phyloP scores from a whole-genome alignment of 2,329 filamentous ascomycete genomes.

The Paracorniculantispora psalliotae region DNA sequence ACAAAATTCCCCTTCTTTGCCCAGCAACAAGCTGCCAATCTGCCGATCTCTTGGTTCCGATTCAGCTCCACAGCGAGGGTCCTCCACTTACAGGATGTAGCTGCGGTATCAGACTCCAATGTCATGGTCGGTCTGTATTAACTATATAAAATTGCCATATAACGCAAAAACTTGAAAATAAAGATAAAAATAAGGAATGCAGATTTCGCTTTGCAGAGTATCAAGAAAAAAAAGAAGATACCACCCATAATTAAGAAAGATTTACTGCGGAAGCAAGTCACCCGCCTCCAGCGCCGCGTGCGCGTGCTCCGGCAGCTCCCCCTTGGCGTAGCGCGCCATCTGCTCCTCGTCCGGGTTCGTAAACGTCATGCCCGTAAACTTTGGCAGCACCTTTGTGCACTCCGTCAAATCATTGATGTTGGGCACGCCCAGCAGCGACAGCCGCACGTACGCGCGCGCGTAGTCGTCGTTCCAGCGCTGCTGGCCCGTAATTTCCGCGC shows the following conservation, averaged over 20 bases:
- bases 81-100: no score
- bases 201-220: no score
- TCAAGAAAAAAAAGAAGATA: background rate
- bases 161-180: background rate
- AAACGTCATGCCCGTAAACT: conserved; percentile 15
- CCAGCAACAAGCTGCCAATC: no score
- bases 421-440: conserved; percentile 48
- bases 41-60: no score
- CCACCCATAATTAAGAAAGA: background rate
- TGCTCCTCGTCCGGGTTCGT: conserved; percentile 19
- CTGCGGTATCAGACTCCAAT: no score
- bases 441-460: conserved; percentile 44
- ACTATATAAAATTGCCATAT: no score
- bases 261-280: conserved; percentile 2
- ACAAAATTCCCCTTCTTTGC: no score
- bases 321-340: conserved; percentile 13
- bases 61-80: no score
- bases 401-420: conserved; percentile 50
- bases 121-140: no score
- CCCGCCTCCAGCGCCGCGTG: conserved; percentile 1
- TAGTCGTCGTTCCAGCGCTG: conserved; percentile 43
- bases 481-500: conserved; percentile 21
- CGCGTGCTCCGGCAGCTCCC: background rate
- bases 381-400: conserved; percentile 45
- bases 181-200: no score